These are phyloP conservation scores for Babesia caballi DNA, from an alignment of 169 alveolate species.

Conservation along the genomic window DNA sequence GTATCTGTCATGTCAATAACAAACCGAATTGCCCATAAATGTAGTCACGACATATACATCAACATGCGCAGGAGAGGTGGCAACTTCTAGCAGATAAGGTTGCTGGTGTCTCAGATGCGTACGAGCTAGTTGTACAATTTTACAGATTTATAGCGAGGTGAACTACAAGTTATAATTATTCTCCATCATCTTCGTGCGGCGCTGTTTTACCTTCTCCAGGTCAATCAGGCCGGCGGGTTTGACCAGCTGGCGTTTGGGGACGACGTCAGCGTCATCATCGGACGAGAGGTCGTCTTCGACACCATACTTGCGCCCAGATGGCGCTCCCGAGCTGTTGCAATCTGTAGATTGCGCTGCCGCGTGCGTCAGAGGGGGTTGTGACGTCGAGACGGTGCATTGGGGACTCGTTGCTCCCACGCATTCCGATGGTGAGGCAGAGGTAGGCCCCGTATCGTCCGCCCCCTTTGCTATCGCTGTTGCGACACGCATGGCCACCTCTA, in stretches of 20 bases:
- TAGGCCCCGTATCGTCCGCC: not conserved
- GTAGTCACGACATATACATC: no score
- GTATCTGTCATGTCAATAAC: no score
- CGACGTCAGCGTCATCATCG: conserved; percentile 32
- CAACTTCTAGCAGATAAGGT: no score
- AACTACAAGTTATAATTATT: not conserved
- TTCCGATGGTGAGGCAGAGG: no score
- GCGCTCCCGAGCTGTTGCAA: not conserved
- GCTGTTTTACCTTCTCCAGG: conserved; percentile 22
- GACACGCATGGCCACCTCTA: not conserved
- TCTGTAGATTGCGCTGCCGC: not conserved
- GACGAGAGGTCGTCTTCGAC: conserved; percentile 27
- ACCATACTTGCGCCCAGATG: conserved; percentile 30
- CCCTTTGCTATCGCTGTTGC: not conserved
- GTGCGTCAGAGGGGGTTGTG: not conserved
- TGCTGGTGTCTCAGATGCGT: no score
- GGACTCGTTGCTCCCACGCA: not conserved
- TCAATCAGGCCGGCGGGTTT: conserved; percentile 16
- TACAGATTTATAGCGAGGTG: no score
- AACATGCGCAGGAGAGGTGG: no score
- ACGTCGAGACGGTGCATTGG: not conserved
- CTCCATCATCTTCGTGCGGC: conserved; percentile 10
- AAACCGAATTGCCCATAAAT: no score
- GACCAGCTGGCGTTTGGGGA: conserved; percentile 14
- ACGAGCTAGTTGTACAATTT: no score